Evolutionary conservation across 148 eudicot genomes (phyloP).

Genomic region (Heliosperma pusillum): DNA sequence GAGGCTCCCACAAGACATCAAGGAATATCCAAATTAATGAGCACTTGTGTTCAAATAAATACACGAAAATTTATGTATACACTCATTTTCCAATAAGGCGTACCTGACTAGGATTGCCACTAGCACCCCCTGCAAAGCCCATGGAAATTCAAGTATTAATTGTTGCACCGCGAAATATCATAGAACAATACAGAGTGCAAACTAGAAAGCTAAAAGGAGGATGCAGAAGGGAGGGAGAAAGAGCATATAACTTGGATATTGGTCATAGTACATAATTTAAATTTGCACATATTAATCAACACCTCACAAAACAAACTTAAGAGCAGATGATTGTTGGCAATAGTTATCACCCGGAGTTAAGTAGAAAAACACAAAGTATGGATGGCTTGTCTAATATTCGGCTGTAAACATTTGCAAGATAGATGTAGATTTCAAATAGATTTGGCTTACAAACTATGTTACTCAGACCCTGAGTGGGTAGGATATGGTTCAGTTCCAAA

Average conservation of each 20-base stretch:
- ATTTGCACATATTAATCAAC: background rate
- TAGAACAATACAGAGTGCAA: background rate
- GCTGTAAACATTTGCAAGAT: background rate
- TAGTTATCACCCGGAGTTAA: background rate
- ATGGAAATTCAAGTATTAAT: background rate
- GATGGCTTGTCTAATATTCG: background rate
- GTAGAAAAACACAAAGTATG: background rate
- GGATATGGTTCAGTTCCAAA: background rate
- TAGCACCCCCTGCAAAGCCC: constrained; percentile 36
- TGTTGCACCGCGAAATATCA: background rate
- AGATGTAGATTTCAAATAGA: background rate
- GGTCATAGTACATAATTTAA: background rate
- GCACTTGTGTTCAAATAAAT: background rate
- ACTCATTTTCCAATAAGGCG: background rate
- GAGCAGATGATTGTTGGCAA: background rate
- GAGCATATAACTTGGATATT: background rate
- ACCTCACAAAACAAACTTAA: background rate
- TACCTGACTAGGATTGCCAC: constrained; percentile 41
- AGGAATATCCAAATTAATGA: background rate
- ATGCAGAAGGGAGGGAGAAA: background rate
- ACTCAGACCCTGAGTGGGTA: background rate
- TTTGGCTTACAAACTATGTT: background rate
- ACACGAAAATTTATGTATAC: background rate
- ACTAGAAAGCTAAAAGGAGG: background rate
- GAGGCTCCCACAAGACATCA: background rate